phyloP scores from a whole-genome alignment of 129 eudicot genomes.

The Arctium lappa region DNA sequence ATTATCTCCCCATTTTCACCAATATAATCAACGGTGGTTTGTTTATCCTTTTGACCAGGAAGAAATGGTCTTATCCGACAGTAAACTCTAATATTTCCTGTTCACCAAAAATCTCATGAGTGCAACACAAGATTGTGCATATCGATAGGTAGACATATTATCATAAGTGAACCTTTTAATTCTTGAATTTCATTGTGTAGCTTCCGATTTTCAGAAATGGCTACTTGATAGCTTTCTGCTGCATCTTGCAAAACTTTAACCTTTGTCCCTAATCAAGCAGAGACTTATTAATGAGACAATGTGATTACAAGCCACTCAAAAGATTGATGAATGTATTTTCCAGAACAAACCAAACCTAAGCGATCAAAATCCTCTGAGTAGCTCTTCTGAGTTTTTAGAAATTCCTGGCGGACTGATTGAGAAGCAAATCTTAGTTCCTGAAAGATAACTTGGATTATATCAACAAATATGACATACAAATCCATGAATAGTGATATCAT shows the following conservation, averaged over 20 bases:
- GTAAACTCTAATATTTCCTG: conserved; percentile 96
- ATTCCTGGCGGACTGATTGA: conserved; percentile 73
- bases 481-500: neutral
- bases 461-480: neutral
- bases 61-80: conserved; percentile 94
- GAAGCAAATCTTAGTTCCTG: conserved; percentile 91
- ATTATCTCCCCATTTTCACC: conserved; percentile 84
- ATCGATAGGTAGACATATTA: neutral
- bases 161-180: conserved; percentile 57
- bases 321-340: neutral
- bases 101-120: conserved; percentile 29
- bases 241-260: conserved; percentile 56
- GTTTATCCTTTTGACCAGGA: conserved; percentile 64
- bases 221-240: conserved; percentile 56
- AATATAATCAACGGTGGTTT: conserved; percentile 56
- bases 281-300: neutral
- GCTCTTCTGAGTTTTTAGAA: conserved; percentile 53
- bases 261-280: conserved; percentile 43
- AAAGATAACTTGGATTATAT: conserved; percentile 22
- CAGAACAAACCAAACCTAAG: conserved; percentile 50
- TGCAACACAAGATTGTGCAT: neutral
- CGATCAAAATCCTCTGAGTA: conserved; percentile 60
- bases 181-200: conserved; percentile 94
- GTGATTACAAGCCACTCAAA: neutral
- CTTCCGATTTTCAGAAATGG: conserved; percentile 76